Conservation (phyloP, 2,329 filamentous ascomycete species). For the Cyphellophora europaea region DNA sequence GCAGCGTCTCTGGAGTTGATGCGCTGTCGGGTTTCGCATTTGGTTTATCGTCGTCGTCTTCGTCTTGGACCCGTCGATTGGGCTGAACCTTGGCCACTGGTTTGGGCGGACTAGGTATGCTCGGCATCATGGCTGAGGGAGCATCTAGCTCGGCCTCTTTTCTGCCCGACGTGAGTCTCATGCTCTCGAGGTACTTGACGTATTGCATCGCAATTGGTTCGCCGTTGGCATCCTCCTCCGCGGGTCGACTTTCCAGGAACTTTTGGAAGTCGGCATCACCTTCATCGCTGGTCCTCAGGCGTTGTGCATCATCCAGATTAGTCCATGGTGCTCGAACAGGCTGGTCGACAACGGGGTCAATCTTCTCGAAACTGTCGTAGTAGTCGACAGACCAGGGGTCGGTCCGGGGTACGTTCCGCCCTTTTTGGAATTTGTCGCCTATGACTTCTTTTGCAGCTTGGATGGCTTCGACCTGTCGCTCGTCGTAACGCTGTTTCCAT, state of each 20-base stretch:
- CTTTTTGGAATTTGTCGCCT: slow-evolving; percentile 57
- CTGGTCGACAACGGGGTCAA: slow-evolving; percentile 71
- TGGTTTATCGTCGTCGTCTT: slow-evolving; percentile 21
- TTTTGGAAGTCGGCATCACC: slow-evolving; percentile 48
- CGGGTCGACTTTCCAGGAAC: slow-evolving; percentile 19
- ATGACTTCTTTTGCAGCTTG: slow-evolving; percentile 71
- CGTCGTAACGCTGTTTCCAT: slow-evolving; percentile 53
- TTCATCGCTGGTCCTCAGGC: slow-evolving; percentile 55
- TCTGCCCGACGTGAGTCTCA: slow-evolving; percentile 41
- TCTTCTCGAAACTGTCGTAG: slow-evolving; percentile 70
- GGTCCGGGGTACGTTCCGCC: slow-evolving; percentile 57
- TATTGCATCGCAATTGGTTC: slow-evolving; percentile 7
- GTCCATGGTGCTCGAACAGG: slow-evolving; percentile 42
- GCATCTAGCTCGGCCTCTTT: slow-evolving; percentile 40
- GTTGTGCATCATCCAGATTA: slow-evolving; percentile 47
- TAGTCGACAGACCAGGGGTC: slow-evolving; percentile 68
- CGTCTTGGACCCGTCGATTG: slow-evolving; percentile 14
- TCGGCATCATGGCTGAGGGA: slow-evolving; percentile 40
- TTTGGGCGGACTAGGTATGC: slow-evolving; percentile 43
- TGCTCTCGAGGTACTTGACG: slow-evolving; percentile 21
- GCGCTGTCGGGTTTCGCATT: slow-evolving; percentile 21
- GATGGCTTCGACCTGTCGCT: slow-evolving; percentile 72
- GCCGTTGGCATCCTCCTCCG: slow-evolving; percentile 20
- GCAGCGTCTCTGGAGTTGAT: slow-evolving; percentile 28
- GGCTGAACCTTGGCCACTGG: slow-evolving; percentile 22